phyloP scores from a whole-genome alignment of 371 early-diverging fungal species.

The Nematocida sp. region DNA sequence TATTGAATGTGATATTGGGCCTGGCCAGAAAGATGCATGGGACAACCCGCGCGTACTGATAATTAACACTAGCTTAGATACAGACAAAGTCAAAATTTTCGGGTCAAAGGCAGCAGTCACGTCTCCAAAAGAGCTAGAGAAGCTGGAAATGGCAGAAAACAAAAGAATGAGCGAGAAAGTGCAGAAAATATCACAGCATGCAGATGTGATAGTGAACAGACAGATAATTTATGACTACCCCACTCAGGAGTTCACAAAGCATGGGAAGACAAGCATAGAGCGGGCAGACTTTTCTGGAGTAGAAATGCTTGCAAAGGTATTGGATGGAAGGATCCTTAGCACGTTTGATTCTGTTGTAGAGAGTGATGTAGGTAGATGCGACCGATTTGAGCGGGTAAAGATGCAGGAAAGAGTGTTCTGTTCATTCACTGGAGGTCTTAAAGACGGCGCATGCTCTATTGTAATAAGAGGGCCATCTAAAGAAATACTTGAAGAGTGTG shows the following conservation, averaged over 20 bases:
- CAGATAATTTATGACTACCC: conserved; percentile 99
- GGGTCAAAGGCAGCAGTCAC: conserved; percentile 93
- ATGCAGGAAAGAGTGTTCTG: conserved; percentile 84
- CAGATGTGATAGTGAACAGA: conserved; percentile 96
- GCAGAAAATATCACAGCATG: conserved; percentile 79
- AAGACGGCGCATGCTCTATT: conserved; percentile 87
- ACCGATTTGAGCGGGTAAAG: conserved; percentile 87
- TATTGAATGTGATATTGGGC: conserved; percentile 92
- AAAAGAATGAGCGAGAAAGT: conserved; percentile 97
- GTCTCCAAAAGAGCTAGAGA: conserved; percentile 89
- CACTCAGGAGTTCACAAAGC: conserved; percentile 89
- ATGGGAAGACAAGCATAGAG: conserved; percentile 91
- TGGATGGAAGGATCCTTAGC: conserved; percentile 89
- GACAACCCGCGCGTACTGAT: conserved; percentile 47
- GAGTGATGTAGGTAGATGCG: conserved; percentile 86
- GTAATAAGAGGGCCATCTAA: conserved; percentile 92
- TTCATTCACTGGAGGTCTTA: conserved; percentile 84
- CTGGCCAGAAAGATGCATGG: conserved; percentile 77
- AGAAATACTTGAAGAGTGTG: conserved; percentile 96
- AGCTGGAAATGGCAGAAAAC: conserved; percentile 94
- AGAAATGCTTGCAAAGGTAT: conserved; percentile 79
- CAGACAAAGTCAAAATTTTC: conserved; percentile 98
- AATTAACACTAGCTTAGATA: conserved; percentile 80
- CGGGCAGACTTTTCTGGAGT: conserved; percentile 99
- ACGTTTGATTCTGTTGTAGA: conserved; percentile 83